Percentiles rank a stretch among this genome's conserved stretches.
phyloP scores from a whole-genome alignment of 306 rosid species.

The Dalbergia cochinchinensis region DNA sequence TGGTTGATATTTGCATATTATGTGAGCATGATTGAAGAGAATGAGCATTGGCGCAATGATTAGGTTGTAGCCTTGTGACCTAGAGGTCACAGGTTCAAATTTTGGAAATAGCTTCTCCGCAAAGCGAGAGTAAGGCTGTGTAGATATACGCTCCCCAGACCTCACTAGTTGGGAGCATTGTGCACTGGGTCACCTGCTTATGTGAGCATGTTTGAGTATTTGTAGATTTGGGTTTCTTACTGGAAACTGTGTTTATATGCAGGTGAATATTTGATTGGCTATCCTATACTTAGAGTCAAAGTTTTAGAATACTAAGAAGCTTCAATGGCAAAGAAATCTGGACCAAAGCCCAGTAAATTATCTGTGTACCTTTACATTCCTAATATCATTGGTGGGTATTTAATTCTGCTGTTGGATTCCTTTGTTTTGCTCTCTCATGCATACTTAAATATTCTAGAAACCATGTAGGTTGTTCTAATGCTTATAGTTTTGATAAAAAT shows the following conservation, averaged over 20 bases:
- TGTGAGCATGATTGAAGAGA: neutral
- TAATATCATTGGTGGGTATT: slow-evolving; percentile 86
- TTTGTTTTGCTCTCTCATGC: slow-evolving; percentile 34
- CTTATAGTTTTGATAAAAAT: slow-evolving; percentile 1
- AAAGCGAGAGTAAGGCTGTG: too few species aligned
- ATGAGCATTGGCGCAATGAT: too few species aligned
- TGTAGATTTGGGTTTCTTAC: slow-evolving; percentile 43
- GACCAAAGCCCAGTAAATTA: slow-evolving; percentile 62
- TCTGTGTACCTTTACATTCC: slow-evolving; percentile 91
- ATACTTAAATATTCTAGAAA: slow-evolving; percentile 28
- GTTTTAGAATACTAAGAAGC: slow-evolving; percentile 50
- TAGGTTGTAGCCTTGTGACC: too few species aligned
- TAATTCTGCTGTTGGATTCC: slow-evolving; percentile 33
- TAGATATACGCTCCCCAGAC: too few species aligned
- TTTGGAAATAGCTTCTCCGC: too few species aligned
- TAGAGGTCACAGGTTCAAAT: too few species aligned
- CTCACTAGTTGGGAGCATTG: too few species aligned
- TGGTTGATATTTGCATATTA: slow-evolving; percentile 4
- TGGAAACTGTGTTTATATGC: slow-evolving; percentile 40
- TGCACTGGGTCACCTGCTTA: neutral
- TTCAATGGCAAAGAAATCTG: slow-evolving; percentile 77
- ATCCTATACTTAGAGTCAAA: slow-evolving; percentile 42
- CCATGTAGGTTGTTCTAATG: neutral
- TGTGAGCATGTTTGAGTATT: neutral
- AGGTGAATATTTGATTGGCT: slow-evolving; percentile 50